Base-by-base conservation (phyloP, 2,329 filamentous ascomycete genomes). In the Sclerotinia nivalis region DNA sequence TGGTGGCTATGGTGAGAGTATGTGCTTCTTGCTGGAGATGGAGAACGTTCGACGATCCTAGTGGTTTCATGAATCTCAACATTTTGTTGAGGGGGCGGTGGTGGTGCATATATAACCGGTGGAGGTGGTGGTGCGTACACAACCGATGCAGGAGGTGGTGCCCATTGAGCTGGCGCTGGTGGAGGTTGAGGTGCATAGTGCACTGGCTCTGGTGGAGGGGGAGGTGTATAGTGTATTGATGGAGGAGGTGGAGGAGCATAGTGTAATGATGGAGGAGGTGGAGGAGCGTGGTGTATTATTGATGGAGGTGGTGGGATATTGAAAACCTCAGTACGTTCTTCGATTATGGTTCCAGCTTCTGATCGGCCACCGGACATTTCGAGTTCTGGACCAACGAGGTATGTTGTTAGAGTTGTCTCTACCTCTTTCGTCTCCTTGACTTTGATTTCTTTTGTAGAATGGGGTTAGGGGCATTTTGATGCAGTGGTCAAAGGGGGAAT, bases 301-400 rank as follows among this genome's bases (percentile, higher is more conserved):
- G 71, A 69, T n/a, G 70, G 74, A 25, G 76, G 74, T 20, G 72
- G 71, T 13, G 76, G 75, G 9, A 77, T 70, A 12, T 76, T 77
- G 72, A 82, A 79, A 4, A 84, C 70, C 84, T 84, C 72, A 81
- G 80, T 69, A 71, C 81, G 83, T 77, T 88, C 85, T 75, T 87
- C 83, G 49, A 84, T 69, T 18, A 86, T 71, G 25, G 81, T 81
- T 62, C 82, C 84, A 2, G 82, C 79, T 45, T 82, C 80, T 54
- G 85, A 84, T 69, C 84, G 82, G 66, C 82, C 80, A 31, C 82
- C 80, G 54, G 79, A 73, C 73, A 77, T 77, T 72, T 77, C 71
- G 47, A 65, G 56, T 72, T 75, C 76, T 76, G 71, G 62, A 66
- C 37, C 66, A 65, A 75, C 56, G 55, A 72, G 65, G 65, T 73